Base-by-base conservation (phyloP, 495 filamentous ascomycete genomes). In the Talaromyces trachyspermus region DNA sequence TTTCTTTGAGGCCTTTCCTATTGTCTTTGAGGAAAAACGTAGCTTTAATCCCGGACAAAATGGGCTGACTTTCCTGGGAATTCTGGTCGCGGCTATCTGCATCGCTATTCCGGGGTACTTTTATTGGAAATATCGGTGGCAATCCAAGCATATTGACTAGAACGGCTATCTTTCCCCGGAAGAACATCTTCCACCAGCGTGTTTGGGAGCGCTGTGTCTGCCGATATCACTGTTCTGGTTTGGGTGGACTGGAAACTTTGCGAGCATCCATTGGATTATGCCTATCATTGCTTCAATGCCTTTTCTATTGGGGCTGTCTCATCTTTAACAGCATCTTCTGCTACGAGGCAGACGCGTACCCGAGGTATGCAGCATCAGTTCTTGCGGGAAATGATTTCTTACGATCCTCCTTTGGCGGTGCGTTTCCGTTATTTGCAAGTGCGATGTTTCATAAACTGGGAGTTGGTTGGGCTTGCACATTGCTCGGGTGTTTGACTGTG, bases 1-100 rank as follows among this genome's bases (percentile, higher is more conserved):
- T 9, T 89, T 89, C 64, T 89, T 90, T 58, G 84, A 84, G n/a
- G 84, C 84, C 0, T 88, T 88, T 54, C 73, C 81, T 0, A 60
- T 88, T 14, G 76, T 88, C 4, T 90, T 90, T 57, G 53, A 65
- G 27, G 69, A 69, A 25, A 76, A 77, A 43, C 76, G 88, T 57
- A 77, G 74, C 40, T 85, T 91, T 61, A 79, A 75, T 29, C 66
- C 85, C 3, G 81, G 77, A 64, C 78, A 85, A 58, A 66, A 72
- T 4, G 86, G 86, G 8, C 58, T 87, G 22, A 72, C 74, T 15
- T 89, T 89, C 60, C 59, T 85, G 36, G 83, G 84, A 2, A 63
- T 88, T 23, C 69, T 85, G 25, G 65, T 80, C 2, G 79, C 84
- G 12, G n/a, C n/a, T n/a, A 86, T 85, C 79, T 46, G 82, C 1